Conservation (phyloP, 2,329 filamentous ascomycete genomes). For the Phialocephala sp. region DNA sequence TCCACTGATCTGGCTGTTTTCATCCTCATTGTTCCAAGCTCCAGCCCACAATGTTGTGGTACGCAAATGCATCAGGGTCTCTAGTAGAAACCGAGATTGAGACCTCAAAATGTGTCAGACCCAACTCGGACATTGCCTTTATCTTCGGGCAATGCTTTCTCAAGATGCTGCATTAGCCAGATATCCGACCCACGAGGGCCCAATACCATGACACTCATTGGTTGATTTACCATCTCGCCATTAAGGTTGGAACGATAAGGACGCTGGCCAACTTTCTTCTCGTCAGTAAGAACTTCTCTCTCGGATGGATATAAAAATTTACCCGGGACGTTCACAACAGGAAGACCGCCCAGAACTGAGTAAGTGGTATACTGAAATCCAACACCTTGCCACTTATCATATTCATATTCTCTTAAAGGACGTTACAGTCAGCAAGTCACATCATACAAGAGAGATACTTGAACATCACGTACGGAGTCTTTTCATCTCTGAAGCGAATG, state of each 20-base stretch:
- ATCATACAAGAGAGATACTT: background rate
- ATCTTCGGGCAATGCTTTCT: slow-evolving; percentile 13
- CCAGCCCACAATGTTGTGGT: background rate
- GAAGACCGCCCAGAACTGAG: slow-evolving; percentile 31
- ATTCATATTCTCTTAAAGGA: slow-evolving; percentile 17
- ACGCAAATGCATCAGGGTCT: background rate
- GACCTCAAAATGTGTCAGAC: slow-evolving; percentile 1
- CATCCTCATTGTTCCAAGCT: background rate
- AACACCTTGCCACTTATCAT: slow-evolving; percentile 34
- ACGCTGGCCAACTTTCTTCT: slow-evolving; percentile 28
- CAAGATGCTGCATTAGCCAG: slow-evolving; percentile 17
- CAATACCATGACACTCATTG: slow-evolving; percentile 31
- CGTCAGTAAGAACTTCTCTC: background rate
- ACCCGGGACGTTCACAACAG: slow-evolving; percentile 33
- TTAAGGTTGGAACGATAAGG: slow-evolving; percentile 26
- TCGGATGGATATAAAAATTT: background rate
- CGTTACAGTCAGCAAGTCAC: slow-evolving; percentile 3
- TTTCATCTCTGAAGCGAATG: slow-evolving; percentile 22
- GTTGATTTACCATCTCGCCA: slow-evolving; percentile 23
- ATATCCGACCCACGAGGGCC: slow-evolving; percentile 26
- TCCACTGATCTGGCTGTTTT: background rate
- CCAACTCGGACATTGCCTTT: slow-evolving; percentile 3
- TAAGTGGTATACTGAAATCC: slow-evolving; percentile 28
- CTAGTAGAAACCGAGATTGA: background rate
- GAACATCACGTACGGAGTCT: slow-evolving; percentile 17